phyloP scores from a whole-genome alignment of 1,284 basidiomycete species.

The Ustilago shanxiensis region DNA sequence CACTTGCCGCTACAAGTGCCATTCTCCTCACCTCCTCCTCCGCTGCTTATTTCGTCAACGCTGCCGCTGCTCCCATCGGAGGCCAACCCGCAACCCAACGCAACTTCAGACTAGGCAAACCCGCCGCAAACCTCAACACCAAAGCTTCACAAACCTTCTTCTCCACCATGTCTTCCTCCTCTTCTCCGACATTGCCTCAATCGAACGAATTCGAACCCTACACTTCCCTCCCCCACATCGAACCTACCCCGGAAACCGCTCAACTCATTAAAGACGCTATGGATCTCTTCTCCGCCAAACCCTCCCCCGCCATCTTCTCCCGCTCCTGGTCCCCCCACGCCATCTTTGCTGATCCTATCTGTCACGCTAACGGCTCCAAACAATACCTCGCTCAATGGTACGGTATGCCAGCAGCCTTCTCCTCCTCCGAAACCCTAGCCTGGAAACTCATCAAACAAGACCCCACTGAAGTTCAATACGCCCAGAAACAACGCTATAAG shows the following conservation, averaged over 20 bases:
- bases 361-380: slow-evolving; percentile 17
- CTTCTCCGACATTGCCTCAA: background rate
- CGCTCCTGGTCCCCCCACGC: slow-evolving; percentile 77
- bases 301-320: slow-evolving; percentile 75
- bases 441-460: slow-evolving; percentile 73
- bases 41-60: background rate
- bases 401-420: slow-evolving; percentile 76
- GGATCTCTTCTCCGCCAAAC: slow-evolving; percentile 75
- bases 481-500: slow-evolving; percentile 76
- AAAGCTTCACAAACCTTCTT: background rate
- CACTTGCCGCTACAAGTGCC: background rate
- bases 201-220: background rate
- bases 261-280: slow-evolving; percentile 25
- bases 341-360: slow-evolving; percentile 74
- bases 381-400: slow-evolving; percentile 74
- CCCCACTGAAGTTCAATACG: slow-evolving; percentile 76
- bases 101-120: slow-evolving; percentile 21
- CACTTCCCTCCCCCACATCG: background rate
- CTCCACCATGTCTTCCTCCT: slow-evolving; percentile 33
- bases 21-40: background rate
- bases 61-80: background rate
- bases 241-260: slow-evolving; percentile 6
- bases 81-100: slow-evolving; percentile 7
- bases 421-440: slow-evolving; percentile 74
- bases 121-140: slow-evolving; percentile 2